Evolutionary conservation across 257 asterid species (phyloP).

Genomic region (Solanum neorickii): DNA sequence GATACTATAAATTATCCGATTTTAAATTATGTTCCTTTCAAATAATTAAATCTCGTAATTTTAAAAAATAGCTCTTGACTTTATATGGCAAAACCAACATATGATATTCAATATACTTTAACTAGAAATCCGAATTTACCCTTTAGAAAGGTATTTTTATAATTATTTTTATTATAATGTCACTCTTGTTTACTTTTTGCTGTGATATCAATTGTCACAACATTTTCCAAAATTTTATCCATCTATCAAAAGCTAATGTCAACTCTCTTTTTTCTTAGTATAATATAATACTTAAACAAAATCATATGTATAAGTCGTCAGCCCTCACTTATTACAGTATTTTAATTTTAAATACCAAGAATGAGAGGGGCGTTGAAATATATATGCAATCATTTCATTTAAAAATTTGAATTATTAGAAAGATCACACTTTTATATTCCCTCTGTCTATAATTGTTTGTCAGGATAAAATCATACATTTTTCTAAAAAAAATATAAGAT

Average conservation of each 20-base stretch:
- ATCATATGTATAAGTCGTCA: neutral
- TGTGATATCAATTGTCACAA: neutral
- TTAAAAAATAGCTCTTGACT: neutral
- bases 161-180: neutral
- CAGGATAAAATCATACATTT: too few species aligned
- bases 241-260: neutral
- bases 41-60: neutral
- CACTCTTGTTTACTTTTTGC: neutral
- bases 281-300: neutral
- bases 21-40: neutral
- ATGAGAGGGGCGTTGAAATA: neutral
- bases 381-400: neutral
- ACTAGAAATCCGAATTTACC: neutral
- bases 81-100: neutral
- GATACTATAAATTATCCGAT: neutral
- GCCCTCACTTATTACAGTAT: neutral
- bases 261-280: neutral
- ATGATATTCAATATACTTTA: neutral
- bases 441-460: fast-evolving
- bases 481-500: too few species aligned
- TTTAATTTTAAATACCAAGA: neutral
- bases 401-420: neutral
- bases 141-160: neutral
- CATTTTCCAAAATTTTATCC: neutral
- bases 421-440: neutral